Evolutionary conservation across 2,329 filamentous ascomycete species (phyloP), one percentile per base, ranked within the genome.

Genomic region (Septoria petroselini): DNA sequence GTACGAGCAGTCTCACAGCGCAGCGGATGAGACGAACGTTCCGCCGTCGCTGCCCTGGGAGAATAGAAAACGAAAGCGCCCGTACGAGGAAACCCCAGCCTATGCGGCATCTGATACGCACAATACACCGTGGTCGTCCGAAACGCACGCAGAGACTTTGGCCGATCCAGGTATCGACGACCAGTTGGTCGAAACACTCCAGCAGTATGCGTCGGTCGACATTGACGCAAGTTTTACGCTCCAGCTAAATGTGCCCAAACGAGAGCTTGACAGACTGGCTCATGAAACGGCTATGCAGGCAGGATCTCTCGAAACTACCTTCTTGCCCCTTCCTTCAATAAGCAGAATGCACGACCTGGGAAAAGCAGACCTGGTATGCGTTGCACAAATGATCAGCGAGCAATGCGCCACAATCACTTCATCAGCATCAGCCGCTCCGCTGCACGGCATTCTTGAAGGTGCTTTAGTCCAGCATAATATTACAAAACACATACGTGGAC

Each of bases 371-470:
- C 30, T 69, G 15, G 56, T 65, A 29, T 61, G 57, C 43, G 53
- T 68, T 15, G 64, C 66, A 17, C 67, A 70, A 42, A 48, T 69
- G 15, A 54, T 65, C n/a, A 58, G 59, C 39, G 65, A 68, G 41
- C 64, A 69, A 50, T 60, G 62, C 6, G 37, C 30, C 17, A 48
- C 45, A 25, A 29, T 38, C 8, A 39, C 11, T 8, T 9, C 15
- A 21, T 17, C 17, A 12, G 15, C 19, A 8, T 38, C 35, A 19
- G 3, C 33, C 8, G 12, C 11, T 11, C 18, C 33, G 14, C 11
- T 5, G 33, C 33, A 35, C 33, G 12, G 7, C 18, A 17, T 3
- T 15, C 14, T 15, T 17, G 15, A 38, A 11, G 35, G 7, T 17
- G 9, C 17, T 6, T 38, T 17, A 19, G 7, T 38, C 35, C 5